These are phyloP conservation scores for Cryptosporidium parvum DNA, from an alignment of 169 alveolate genomes.

Conservation along the genomic window DNA sequence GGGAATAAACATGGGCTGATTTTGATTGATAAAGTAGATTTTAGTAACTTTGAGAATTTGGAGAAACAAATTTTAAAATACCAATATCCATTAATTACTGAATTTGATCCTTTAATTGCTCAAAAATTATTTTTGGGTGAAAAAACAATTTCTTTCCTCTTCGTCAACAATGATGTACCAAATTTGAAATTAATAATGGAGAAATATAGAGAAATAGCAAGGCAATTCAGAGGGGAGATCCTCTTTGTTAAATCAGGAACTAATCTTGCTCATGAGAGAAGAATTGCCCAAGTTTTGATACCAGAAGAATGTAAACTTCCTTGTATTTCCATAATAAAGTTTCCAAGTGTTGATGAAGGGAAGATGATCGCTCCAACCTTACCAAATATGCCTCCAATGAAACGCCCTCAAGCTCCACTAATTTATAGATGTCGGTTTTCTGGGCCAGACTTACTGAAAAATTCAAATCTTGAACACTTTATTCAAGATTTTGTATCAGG, in stretches of 20 bases:
- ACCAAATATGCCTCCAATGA: conserved; percentile 55
- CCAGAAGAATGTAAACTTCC: conserved; percentile 36
- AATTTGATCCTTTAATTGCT: conserved; percentile 55
- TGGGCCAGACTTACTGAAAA: conserved; percentile 20
- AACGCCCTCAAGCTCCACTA: conserved; percentile 58
- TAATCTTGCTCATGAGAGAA: conserved; percentile 50
- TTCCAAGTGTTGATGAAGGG: conserved; percentile 15
- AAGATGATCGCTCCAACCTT: conserved; percentile 6
- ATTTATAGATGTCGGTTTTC: conserved; percentile 19
- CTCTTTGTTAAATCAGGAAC: conserved; percentile 38
- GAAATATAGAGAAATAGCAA: conserved; percentile 36
- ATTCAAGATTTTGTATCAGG: conserved; percentile 63
- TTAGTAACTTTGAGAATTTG: conserved; percentile 28
- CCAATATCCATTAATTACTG: conserved; percentile 54
- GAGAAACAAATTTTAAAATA: conserved; percentile 28
- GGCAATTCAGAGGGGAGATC: conserved; percentile 53
- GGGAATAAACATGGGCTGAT: neutral
- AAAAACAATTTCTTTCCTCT: conserved; percentile 35
- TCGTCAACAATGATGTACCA: conserved; percentile 17
- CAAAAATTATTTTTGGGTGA: conserved; percentile 49
- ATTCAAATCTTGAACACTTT: conserved; percentile 52
- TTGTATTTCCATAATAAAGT: conserved; percentile 32
- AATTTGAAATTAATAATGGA: conserved; percentile 15
- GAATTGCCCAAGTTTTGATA: conserved; percentile 64
- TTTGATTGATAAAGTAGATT: conserved; percentile 19